Base-by-base conservation (phyloP, 164 flowering plant species). In the Cinnamomum micranthum region DNA sequence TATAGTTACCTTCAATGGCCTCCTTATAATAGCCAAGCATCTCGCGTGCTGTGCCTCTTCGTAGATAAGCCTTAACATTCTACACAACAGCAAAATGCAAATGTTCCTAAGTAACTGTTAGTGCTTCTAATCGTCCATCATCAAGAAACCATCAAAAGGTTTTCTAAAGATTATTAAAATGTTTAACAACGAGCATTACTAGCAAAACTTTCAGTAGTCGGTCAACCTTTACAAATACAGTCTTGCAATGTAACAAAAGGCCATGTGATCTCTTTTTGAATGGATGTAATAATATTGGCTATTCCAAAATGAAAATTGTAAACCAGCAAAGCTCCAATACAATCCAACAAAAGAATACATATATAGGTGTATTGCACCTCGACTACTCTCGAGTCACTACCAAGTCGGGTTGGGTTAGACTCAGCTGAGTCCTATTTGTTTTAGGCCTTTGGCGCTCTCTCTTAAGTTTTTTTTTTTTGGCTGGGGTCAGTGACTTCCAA, bases 11-110 rank as follows among this genome's bases (percentile, higher is more conserved):
- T 81, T 93, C 97, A 77, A 89, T 82, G 75, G 99, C 98, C 72
- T 92, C 97, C 79, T 93, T 92, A 72, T 87, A 90, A 80, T 86
- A 91, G 50, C 98, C 98, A 77, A 93, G 94, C 97, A 93, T 89
- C 83, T 95, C 98, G 69, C 97, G 80, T 50, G 99, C 95, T 65
- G 99, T 95, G 67, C 97, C 99, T 84, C 99, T 88, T 67, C 99
- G 83, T 62, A 95, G 79, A 80, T 91, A 92, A 27, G 99, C 90
- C 87, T 95, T 95, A 23, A 95, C 91, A 84, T 89, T 93, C 99
- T 95, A 75, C 20, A 81, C 10, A 35, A 58, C 3, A 51, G 17
- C 4, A 51, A 63, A 62, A 73, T 11, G 28, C 13, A 13, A 63
- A 41, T 64, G 69, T 6, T 41, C 23, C 13, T 2, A 64, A 66